phyloP scores from a whole-genome alignment of 1,139 yeast species.

The Protomyces macrosporus region DNA sequence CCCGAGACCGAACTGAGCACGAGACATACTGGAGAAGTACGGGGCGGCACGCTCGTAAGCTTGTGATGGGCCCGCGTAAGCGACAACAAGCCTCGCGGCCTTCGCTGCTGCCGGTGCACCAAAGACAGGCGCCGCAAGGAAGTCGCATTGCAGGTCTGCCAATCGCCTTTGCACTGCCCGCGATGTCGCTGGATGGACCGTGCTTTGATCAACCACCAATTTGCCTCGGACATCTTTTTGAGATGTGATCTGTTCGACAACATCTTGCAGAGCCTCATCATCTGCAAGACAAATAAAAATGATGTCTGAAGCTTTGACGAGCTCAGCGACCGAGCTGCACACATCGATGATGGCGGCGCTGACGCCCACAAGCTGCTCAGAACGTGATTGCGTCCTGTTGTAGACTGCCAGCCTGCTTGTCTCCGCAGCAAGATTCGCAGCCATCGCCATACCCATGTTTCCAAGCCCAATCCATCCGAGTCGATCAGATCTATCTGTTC shows the following conservation, averaged over 20 bases:
- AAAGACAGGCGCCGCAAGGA: constrained; percentile 37
- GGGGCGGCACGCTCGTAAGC: constrained; percentile 34
- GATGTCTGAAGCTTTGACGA: constrained; percentile 30
- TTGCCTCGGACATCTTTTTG: constrained; percentile 32
- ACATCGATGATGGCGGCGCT: constrained; percentile 23
- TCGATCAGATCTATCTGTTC: background rate
- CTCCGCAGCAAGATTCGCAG: constrained; percentile 28
- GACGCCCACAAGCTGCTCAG: constrained; percentile 27
- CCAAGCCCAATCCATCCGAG: constrained; percentile 24
- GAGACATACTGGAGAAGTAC: constrained; percentile 26
- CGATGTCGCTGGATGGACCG: constrained; percentile 37
- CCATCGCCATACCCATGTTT: constrained; percentile 31
- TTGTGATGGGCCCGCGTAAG: constrained; percentile 34
- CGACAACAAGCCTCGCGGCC: constrained; percentile 35
- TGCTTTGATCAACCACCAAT: constrained; percentile 34
- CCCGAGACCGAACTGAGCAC: constrained; percentile 33
- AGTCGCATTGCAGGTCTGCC: constrained; percentile 33
- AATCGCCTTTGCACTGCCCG: constrained; percentile 28
- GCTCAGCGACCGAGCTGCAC: constrained; percentile 29
- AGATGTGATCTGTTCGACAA: background rate
- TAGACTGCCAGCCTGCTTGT: constrained; percentile 30
- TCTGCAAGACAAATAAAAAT: constrained; percentile 32
- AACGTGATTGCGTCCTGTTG: constrained; percentile 30
- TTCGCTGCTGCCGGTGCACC: constrained; percentile 37
- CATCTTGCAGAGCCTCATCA: constrained; percentile 27